A percentile compares a stretch with the other conserved stretches of the same genome.
These are phyloP conservation scores for Leucaena leucocephala DNA, from an alignment of 306 rosid species.

Conservation along the genomic window DNA sequence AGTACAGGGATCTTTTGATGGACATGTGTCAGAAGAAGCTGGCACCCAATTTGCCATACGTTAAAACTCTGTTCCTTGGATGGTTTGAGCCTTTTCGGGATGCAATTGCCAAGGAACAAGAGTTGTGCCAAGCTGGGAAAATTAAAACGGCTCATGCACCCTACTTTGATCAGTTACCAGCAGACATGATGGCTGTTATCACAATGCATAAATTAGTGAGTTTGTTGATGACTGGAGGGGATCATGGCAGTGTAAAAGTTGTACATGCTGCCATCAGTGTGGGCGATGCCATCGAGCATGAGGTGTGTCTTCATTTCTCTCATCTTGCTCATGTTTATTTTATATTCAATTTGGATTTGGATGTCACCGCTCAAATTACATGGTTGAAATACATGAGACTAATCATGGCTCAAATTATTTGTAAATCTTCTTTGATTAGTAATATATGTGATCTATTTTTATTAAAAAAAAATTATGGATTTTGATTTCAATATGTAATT, in stretches of 20 bases:
- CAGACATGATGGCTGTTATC: constrained; percentile 91
- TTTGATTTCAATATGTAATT: constrained; percentile 19
- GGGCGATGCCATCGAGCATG: constrained; percentile 93
- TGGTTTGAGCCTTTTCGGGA: constrained; percentile 91
- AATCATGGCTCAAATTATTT: neutral
- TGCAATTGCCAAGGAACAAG: constrained; percentile 76
- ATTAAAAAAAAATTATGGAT: constrained; percentile 13
- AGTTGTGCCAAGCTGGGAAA: constrained; percentile 52
- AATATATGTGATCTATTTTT: neutral
- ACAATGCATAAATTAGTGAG: constrained; percentile 93
- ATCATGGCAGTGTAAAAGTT: constrained; percentile 64
- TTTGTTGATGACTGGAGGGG: constrained; percentile 70
- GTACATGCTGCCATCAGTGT: constrained; percentile 63
- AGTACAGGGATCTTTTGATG: constrained; percentile 80
- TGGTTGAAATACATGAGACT: constrained; percentile 9
- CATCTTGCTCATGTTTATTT: constrained; percentile 23
- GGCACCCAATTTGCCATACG: constrained; percentile 89
- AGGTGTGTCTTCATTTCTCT: constrained; percentile 62
- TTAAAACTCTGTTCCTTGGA: constrained; percentile 90
- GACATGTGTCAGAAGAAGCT: constrained; percentile 92
- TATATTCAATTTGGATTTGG: neutral
- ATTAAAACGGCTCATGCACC: constrained; percentile 53
- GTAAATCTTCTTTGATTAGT: neutral
- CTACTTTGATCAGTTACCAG: constrained; percentile 64
- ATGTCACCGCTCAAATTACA: constrained; percentile 4